Conservation (phyloP, 1,284 basidiomycete species). For the Irpex lacteus region DNA sequence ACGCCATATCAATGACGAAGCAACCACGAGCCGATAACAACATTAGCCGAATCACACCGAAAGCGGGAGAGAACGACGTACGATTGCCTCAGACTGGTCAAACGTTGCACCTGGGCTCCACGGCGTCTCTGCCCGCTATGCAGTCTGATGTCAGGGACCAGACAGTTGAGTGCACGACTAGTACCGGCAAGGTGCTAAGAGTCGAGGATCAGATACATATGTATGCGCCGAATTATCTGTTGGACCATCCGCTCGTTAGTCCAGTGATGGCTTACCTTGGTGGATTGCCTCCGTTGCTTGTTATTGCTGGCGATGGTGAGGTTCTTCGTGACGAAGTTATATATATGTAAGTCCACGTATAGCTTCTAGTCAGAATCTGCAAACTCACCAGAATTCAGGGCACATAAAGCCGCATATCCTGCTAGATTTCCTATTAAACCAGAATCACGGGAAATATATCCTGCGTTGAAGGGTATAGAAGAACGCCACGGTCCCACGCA, state of each 20-base stretch:
- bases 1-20: slow-evolving; percentile 38
- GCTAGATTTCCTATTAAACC: slow-evolving; percentile 68
- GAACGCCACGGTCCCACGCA: slow-evolving; percentile 66
- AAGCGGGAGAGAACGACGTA: slow-evolving; percentile 7
- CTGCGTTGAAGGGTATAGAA: slow-evolving; percentile 66
- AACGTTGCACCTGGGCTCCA: slow-evolving; percentile 40
- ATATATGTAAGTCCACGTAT: slow-evolving; percentile 60
- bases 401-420: slow-evolving; percentile 91
- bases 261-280: slow-evolving; percentile 85
- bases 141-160: slow-evolving; percentile 31
- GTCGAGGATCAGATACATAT: slow-evolving; percentile 81
- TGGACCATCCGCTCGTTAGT: slow-evolving; percentile 86
- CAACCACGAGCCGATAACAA: not conserved
- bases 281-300: slow-evolving; percentile 83
- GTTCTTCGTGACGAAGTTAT: slow-evolving; percentile 92
- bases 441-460: slow-evolving; percentile 60
- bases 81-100: slow-evolving; percentile 13
- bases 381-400: slow-evolving; percentile 44
- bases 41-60: not conserved
- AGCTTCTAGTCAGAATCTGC: not conserved
- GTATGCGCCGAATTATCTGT: slow-evolving; percentile 84
- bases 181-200: slow-evolving; percentile 49
- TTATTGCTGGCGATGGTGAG: slow-evolving; percentile 89
- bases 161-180: slow-evolving; percentile 40
- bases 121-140: slow-evolving; percentile 39